Evolutionary conservation across 208 protist genomes (phyloP), one percentile per base, ranked within the genome.

Genomic region (Endotrypanum monterogeii): DNA sequence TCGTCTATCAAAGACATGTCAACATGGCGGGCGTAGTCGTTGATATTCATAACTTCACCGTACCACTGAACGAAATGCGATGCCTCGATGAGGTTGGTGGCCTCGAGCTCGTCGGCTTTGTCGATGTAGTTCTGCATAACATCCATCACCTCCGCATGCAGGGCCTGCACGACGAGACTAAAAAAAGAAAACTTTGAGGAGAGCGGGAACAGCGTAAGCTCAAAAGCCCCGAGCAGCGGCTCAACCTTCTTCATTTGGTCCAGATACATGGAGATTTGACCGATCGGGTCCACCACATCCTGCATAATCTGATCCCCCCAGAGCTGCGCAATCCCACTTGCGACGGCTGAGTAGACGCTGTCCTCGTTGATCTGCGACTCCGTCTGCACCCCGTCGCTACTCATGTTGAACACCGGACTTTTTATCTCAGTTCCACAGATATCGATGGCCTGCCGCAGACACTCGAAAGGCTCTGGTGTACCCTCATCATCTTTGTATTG

Each of bases 181-280:
- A 97, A 95, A 50, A 97, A 92, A 3, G 88, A 88, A 60, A 96
- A 89, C 56, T 77, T 83, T 3, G 86, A 90, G 52, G 90, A 95
- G 30, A 95, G 79, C 2, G 93, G 90, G 35, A 95, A 86, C 51
- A 95, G 83, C 28, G 88, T 90, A 58, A 97, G 83, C 74, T 97
- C 87, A 20, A 97, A 82, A 18, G 93, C 93, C 56, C 87, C 84
- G 14, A 97, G 80, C 14, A 97, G 66, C 35, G 89, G 89, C 67
- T 91, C 85, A 6, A 95, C 83, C 67, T 94, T 95, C 72, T 94
- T 95, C 86, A 97, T 94, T 50, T 92, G 90, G 66, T 95, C 88
- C 14, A 97, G 67, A 80, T 92, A 95, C 32, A 87, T 78, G 39
- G 78, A 87, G 32, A 92, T 87, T 57, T 97, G 85, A 4, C 66